Conservation (phyloP, 192 early-diverging fungal species). For the Backusella morwellensis region DNA sequence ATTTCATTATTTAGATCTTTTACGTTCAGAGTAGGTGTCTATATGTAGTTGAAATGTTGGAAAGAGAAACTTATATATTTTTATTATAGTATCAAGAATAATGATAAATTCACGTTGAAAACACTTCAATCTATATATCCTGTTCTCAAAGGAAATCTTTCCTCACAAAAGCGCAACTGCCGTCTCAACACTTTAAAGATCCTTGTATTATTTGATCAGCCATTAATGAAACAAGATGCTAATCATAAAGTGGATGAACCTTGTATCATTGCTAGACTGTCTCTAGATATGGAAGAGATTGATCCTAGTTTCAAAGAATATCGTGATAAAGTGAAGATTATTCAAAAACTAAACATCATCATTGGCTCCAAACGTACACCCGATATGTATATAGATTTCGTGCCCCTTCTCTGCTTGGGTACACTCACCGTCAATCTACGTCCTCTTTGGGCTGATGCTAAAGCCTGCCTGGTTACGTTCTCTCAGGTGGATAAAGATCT, state of each 20-base stretch:
- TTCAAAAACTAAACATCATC: slow-evolving; percentile 71
- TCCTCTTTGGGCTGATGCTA: slow-evolving; percentile 80
- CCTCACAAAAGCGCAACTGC: slow-evolving; percentile 49
- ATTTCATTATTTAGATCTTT: slow-evolving; percentile 38
- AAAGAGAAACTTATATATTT: background rate
- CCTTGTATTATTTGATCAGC: slow-evolving; percentile 68
- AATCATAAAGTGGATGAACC: slow-evolving; percentile 30
- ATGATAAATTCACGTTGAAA: slow-evolving; percentile 24
- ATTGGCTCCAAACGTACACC: slow-evolving; percentile 62
- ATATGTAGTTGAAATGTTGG: background rate
- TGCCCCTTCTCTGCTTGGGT: slow-evolving; percentile 65
- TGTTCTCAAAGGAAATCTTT: slow-evolving; percentile 57
- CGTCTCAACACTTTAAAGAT: slow-evolving; percentile 70
- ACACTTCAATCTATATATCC: slow-evolving; percentile 48
- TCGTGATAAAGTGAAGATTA: slow-evolving; percentile 78
- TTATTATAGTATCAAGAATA: slow-evolving; percentile 16
- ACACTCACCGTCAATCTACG: slow-evolving; percentile 81
- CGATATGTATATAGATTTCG: slow-evolving; percentile 63
- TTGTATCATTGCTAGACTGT: slow-evolving; percentile 53
- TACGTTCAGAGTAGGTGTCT: slow-evolving; percentile 15
- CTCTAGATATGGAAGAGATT: slow-evolving; percentile 64
- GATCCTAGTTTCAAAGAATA: slow-evolving; percentile 57
- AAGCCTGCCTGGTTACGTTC: slow-evolving; percentile 51
- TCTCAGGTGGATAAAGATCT: slow-evolving; percentile 49
- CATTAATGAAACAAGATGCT: slow-evolving; percentile 37